Evolutionary conservation across 352 stramenopile species (phyloP).

Genomic region (Blastocystis hominis): DNA sequence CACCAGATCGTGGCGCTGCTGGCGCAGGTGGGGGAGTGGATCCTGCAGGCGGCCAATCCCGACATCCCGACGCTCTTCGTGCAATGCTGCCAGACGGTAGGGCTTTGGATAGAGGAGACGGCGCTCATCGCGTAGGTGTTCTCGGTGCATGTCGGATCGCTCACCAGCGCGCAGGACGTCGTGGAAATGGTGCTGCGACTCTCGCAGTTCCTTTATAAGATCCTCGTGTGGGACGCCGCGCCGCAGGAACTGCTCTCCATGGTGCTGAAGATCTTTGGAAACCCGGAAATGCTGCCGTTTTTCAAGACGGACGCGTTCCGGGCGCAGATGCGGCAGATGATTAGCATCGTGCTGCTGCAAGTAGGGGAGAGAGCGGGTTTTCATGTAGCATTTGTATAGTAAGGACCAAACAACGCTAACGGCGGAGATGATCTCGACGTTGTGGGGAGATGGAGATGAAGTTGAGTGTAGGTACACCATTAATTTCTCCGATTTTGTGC

Average conservation of each 20-base stretch:
- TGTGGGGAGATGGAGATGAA: not conserved
- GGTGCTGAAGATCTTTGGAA: conserved; percentile 16
- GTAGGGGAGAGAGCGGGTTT: not conserved
- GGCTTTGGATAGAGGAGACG: not conserved
- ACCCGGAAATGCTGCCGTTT: conserved; percentile 12
- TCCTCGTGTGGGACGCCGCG: not conserved
- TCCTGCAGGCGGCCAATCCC: not conserved
- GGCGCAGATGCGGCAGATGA: conserved; percentile 4
- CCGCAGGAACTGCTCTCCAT: conserved; percentile 6
- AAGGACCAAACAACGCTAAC: not conserved
- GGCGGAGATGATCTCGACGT: conserved; percentile 29
- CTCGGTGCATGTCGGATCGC: not conserved
- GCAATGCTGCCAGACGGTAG: conserved; percentile 3
- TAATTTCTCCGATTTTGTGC: conserved; percentile 35
- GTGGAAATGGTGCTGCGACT: conserved; percentile 20
- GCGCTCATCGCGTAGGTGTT: conserved; percentile 6
- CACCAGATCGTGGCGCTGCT: not conserved
- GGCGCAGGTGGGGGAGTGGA: conserved; percentile 12
- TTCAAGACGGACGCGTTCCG: conserved; percentile 17
- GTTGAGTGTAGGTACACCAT: conserved; percentile 25
- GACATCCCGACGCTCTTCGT: conserved; percentile 36
- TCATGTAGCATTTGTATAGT: conserved; percentile 11
- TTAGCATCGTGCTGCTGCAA: conserved; percentile 41
- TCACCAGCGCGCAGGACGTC: not conserved
- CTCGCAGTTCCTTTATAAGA: conserved; percentile 12